Evolutionary conservation across 2,329 filamentous ascomycete genomes (phyloP).

Genomic region (Harringtonia aguacate): DNA sequence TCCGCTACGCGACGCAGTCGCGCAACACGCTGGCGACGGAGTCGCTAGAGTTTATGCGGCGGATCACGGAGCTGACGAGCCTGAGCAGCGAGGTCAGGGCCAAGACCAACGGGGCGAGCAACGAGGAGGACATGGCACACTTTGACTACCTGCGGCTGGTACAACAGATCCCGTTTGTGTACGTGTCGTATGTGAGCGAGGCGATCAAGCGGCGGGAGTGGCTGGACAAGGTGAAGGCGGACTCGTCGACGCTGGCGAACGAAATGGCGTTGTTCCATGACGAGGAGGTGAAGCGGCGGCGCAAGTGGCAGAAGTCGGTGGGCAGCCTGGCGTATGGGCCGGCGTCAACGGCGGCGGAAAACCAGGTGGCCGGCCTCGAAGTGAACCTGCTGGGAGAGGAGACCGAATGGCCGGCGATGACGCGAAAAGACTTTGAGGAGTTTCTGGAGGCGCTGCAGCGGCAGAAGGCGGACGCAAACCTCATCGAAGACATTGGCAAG

Average conservation of each 20-base stretch:
- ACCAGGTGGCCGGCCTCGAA: conserved; percentile 65
- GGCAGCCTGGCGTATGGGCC: conserved; percentile 57
- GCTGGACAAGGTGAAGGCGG: conserved; percentile 79
- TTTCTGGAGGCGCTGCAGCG: conserved; percentile 58
- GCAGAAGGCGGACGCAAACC: conserved; percentile 52
- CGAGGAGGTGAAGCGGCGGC: conserved; percentile 79
- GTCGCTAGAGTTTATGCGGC: conserved; percentile 66
- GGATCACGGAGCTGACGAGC: conserved; percentile 69
- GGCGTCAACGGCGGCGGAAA: conserved; percentile 40
- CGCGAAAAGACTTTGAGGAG: conserved; percentile 63
- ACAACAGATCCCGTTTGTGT: conserved; percentile 76
- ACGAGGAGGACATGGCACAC: conserved; percentile 65
- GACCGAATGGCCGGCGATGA: conserved; percentile 67
- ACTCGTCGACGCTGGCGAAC: conserved; percentile 80
- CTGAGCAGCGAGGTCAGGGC: conserved; percentile 61
- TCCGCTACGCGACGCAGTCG: conserved; percentile 48
- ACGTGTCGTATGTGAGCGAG: conserved; percentile 81
- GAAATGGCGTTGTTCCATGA: conserved; percentile 89
- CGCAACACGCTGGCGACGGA: conserved; percentile 58
- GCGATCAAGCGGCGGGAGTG: conserved; percentile 80
- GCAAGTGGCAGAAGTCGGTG: conserved; percentile 82
- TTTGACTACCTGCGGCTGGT: conserved; percentile 75
- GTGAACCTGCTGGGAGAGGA: conserved; percentile 76
- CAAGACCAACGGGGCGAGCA: conserved; percentile 60
- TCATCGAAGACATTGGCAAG: conserved; percentile 63